Evolutionary conservation across 768 basidiomycete species (phyloP), one percentile per base, ranked within the genome.

Genomic region (Kwoniella shandongensis): DNA sequence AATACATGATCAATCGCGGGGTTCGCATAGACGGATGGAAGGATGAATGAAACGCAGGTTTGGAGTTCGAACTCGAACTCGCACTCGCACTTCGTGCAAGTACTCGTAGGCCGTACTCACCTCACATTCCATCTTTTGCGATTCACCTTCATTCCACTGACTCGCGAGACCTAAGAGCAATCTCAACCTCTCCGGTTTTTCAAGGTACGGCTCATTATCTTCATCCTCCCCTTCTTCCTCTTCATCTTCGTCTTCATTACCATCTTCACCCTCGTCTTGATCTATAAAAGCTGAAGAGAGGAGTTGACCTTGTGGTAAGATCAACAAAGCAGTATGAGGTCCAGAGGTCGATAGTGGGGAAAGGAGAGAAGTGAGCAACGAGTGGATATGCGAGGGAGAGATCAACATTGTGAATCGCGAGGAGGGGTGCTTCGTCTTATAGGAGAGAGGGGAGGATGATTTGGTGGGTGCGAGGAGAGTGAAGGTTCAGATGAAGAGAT

Each of bases 61-160:
- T 32, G 32, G 13, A 6, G 13, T 32, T 32, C 13, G 32, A 6
- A 6, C 32, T 32, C 13, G 32, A 32, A 32, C 32, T 32, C 32
- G n/a, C n/a, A n/a, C n/a, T n/a, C n/a, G n/a, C n/a, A n/a, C n/a
- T n/a, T n/a, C n/a, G n/a, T n/a, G n/a, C n/a, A n/a, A n/a, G n/a
- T n/a, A n/a, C n/a, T 13, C 32, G 32, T 6, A 8, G 4, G 29
- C 4, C 8, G 0, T 22, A 65, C 69, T 29, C 44, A 73, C 72
- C 61, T 73, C 72, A 42, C 69, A 73, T 44, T 68, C 72, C 35
- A 73, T 63, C 38, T 60, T 58, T 2, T 62, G 59, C 22, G 62
- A 61, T 18, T 62, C 65, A 27, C 62, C 61, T 32, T 62, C 60
- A 10, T 63, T 46, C 69, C 69, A 73, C 44, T 73, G 69, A 39